phyloP scores from a whole-genome alignment of 129 eudicot species.

The Centrapalus pauciflorus region DNA sequence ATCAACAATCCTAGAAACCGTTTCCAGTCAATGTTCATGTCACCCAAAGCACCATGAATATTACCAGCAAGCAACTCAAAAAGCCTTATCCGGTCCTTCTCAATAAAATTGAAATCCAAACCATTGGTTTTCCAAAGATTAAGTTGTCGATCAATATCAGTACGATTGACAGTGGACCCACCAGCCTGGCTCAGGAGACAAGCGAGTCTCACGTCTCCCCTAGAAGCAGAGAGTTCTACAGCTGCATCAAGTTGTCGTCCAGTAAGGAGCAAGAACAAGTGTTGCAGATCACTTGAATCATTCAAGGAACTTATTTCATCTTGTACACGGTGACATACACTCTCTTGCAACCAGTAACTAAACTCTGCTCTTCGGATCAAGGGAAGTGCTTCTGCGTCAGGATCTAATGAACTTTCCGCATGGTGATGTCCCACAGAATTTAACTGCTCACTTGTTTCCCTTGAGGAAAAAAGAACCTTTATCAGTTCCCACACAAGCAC shows the following conservation, averaged over 20 bases:
- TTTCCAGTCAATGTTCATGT: slow-evolving; percentile 79
- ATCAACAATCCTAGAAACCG: slow-evolving; percentile 82
- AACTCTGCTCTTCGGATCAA: slow-evolving; percentile 84
- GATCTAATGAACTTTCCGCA: slow-evolving; percentile 43
- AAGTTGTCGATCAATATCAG: slow-evolving; percentile 63
- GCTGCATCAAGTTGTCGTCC: slow-evolving; percentile 88
- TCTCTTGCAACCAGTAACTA: slow-evolving; percentile 92
- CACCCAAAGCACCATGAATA: slow-evolving; percentile 63
- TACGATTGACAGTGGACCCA: slow-evolving; percentile 67
- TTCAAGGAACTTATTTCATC: slow-evolving; percentile 74
- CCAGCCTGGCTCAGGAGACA: slow-evolving; percentile 92
- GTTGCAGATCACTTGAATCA: slow-evolving; percentile 58
- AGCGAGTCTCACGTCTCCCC: slow-evolving; percentile 88
- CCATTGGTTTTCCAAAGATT: slow-evolving; percentile 78
- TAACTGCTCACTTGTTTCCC: slow-evolving; percentile 33
- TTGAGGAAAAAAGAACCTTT: slow-evolving; percentile 76
- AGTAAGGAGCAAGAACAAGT: slow-evolving; percentile 68
- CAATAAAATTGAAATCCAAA: slow-evolving; percentile 72
- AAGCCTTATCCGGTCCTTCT: slow-evolving; percentile 60
- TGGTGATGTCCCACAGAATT: slow-evolving; percentile 22
- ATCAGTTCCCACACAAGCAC: slow-evolving; percentile 85
- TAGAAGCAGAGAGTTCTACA: slow-evolving; percentile 78
- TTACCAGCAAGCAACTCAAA: slow-evolving; percentile 86
- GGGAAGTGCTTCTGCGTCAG: slow-evolving; percentile 73
- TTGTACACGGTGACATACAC: slow-evolving; percentile 87